Percentiles rank a stretch among this genome's conserved stretches.
These are phyloP conservation scores for Colletotrichum sansevieriae DNA, from an alignment of 2,329 filamentous ascomycete species.

Conservation along the genomic window DNA sequence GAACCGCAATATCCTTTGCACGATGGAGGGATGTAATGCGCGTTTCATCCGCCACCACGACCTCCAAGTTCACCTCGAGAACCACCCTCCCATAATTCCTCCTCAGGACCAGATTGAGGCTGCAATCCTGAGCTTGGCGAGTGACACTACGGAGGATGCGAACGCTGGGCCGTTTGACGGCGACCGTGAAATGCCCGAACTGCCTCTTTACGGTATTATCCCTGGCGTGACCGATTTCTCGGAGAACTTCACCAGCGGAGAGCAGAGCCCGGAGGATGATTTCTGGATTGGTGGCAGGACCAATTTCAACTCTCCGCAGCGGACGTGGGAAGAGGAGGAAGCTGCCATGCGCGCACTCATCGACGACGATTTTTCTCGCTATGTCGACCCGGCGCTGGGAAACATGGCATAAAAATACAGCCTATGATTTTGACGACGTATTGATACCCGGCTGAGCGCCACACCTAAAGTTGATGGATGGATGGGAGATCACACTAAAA, in stretches of 20 bases:
- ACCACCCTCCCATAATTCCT: conserved; percentile 45
- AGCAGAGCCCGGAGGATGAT: conserved; percentile 35
- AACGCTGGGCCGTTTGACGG: conserved; percentile 21
- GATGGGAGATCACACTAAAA: conserved; percentile 25
- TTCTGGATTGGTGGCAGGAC: conserved; percentile 52
- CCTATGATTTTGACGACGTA: conserved; percentile 26
- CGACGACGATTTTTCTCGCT: conserved; percentile 35
- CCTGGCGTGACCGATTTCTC: conserved; percentile 30
- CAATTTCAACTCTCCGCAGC: conserved; percentile 46
- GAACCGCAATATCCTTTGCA: conserved; percentile 60
- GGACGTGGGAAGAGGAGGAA: conserved; percentile 60
- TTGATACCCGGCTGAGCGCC: conserved; percentile 41
- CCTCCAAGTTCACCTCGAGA: conserved; percentile 59
- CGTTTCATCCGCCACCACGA: conserved; percentile 66
- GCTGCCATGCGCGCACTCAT: conserved; percentile 58
- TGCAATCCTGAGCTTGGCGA: conserved; percentile 39
- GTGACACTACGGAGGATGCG: conserved; percentile 27
- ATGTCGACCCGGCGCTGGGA: conserved; percentile 40
- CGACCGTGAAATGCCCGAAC: conserved; percentile 38
- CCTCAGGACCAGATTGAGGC: conserved; percentile 39
- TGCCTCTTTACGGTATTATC: conserved; percentile 37
- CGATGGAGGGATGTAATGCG: conserved; percentile 55
- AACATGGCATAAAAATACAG: conserved; percentile 9
- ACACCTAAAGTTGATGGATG: conserved; percentile 21
- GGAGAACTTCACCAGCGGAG: conserved; percentile 1